Evolutionary conservation across 176 grass and related monocot species (phyloP).

Genomic region (Oryza longistaminata): DNA sequence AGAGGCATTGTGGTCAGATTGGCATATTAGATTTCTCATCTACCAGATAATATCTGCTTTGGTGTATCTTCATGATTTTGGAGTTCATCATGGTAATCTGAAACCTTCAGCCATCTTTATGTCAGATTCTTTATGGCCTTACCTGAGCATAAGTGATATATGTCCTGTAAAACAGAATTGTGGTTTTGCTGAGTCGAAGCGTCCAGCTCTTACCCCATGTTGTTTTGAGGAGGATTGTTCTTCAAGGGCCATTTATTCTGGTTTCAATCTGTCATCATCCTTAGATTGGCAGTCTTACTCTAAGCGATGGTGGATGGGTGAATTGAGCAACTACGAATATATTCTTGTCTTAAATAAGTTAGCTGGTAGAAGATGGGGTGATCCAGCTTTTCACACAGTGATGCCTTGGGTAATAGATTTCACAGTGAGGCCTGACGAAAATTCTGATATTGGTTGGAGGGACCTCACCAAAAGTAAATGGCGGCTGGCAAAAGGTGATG

Average conservation of each 20-base stretch:
- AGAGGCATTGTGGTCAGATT: conserved; percentile 71
- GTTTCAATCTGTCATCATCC: conserved; percentile 55
- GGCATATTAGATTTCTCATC: conserved; percentile 79
- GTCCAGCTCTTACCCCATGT: conserved; percentile 34
- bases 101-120: conserved; percentile 72
- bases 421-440: conserved; percentile 71
- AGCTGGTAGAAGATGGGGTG: conserved; percentile 91
- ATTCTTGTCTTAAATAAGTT: conserved; percentile 92
- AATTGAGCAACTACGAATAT: conserved; percentile 95
- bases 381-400: conserved; percentile 86
- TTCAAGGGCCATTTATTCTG: conserved; percentile 52
- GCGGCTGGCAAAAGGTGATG: conserved; percentile 93
- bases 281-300: conserved; percentile 69
- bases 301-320: conserved; percentile 76
- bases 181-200: conserved; percentile 42
- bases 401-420: conserved; percentile 99
- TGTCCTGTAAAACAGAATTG: conserved; percentile 46
- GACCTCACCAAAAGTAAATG: conserved; percentile 98
- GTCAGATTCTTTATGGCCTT: conserved; percentile 75
- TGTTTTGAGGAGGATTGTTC: conserved; percentile 50
- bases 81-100: conserved; percentile 78
- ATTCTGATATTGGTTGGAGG: conserved; percentile 85
- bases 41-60: conserved; percentile 86
- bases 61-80: conserved; percentile 74
- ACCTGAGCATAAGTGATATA: conserved; percentile 68